Evolutionary conservation across 225 moss, liverwort and hornwort species (phyloP), one percentile per base, ranked within the genome.

Genomic region (Pseudisothecium myosuroides): DNA sequence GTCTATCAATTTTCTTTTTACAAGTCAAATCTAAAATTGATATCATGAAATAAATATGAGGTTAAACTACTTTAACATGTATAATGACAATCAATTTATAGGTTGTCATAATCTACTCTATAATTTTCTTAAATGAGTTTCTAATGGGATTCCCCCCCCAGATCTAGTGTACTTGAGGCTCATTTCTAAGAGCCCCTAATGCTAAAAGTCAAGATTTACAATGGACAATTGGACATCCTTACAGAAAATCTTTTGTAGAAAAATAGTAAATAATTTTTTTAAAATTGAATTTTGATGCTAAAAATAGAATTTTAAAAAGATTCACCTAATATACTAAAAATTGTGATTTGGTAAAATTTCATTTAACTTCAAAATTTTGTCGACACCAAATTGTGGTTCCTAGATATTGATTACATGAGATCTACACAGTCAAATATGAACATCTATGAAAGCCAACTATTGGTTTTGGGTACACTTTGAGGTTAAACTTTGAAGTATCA

Each of bases 271-370:
- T 3, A 36, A 2, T 36, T 10, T 36, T 31, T 37, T 37, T 2
- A 69, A 15, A 27, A 71, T 15, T 11, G 1, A 5, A 41, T 26
- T 26, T 68, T 71, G 24, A 41, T 71, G 26, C 41, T 41, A 26
- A 71, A 71, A 71, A 26, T 14, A 26, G 3, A 14, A 0, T 1
- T 14, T 41, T 5, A 37, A 4, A 24, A 39, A 0, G 8, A 41
- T 41, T 41, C 10, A 5, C 2, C 14, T 14, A 24, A 14, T 23
- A 21, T 22, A 68, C 22, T 68, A 39, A 7, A 67, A 39, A 4
- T 4, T 7, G 2, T 14, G 5, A 14, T 18, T 71, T 71, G 8
- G 2, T 71, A 26, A 21, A 71, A 26, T 1, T 14, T 24, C 1
- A 7, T 39, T 23, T 69, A 39, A 11, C 4, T 39, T 39, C 2